Base-by-base conservation (phyloP, 2,329 filamentous ascomycete species). In the Aschersonia sp. region DNA sequence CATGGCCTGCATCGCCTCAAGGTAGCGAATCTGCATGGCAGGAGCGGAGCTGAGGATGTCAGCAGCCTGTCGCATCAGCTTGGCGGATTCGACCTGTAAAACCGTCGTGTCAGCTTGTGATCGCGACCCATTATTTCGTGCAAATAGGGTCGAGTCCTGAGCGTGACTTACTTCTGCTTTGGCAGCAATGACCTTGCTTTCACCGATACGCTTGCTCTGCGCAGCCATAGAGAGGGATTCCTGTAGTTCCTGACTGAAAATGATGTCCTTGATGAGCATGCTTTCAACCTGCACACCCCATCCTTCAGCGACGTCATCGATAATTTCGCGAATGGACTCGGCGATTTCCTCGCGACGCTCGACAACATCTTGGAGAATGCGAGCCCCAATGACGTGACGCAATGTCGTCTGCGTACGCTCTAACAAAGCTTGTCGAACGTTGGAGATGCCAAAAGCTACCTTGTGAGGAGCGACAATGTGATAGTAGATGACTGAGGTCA, bases 191-290 rank as follows among this genome's bases (percentile, higher is more conserved):
- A 98, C 87, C 76, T 98, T 98, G 70, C 84, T 88, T 68, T 98
- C 92, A 70, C 92, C 92, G 49, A 95, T 95, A 56, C 92, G 84
- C 83, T 97, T 97, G 72, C 84, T 87, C 76, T 98, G 92, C 4
- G 92, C 92, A 40, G 92, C 92, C 92, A 98, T 97, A 62, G 87
- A 94, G 45, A 98, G 79, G 14, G 86, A 92, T 60, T 97, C 90
- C 68, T 98, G 92, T 43, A 98, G 76, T 56, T 97, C 92, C 61
- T 87, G 81, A 68, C 81, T 88, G 78, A 98, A 98, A 63, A 97
- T 85, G 62, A 98, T 94, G 66, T 98, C 92, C 71, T 98, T 97
- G 77, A 98, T 90, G 56, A 98, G 81, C 90, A 98, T 98, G 60
- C 83, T 89, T 74, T 97, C 92, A 49, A 97, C 92, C 61, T 87